These are phyloP conservation scores for Herpotrichia juniperi DNA, from an alignment of 2,329 filamentous ascomycete species.

Conservation along the genomic window DNA sequence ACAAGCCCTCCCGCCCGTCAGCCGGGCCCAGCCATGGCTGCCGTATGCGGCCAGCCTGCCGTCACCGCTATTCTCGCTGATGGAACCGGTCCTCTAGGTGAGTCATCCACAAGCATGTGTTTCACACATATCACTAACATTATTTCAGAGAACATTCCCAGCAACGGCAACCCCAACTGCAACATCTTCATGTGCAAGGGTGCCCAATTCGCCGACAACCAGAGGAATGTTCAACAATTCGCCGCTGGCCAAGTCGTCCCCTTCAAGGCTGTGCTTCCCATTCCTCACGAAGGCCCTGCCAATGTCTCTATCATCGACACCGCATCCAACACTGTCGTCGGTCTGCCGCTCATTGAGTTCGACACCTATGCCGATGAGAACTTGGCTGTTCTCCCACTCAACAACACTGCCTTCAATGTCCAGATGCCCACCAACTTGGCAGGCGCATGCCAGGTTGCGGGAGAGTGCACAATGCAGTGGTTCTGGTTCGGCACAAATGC, in stretches of 20 bases:
- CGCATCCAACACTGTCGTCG: conserved; percentile 58
- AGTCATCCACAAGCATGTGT: not conserved
- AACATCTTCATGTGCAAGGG: conserved; percentile 64
- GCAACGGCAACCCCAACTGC: conserved; percentile 54
- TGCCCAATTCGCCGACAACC: conserved; percentile 64
- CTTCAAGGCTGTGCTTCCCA: conserved; percentile 53
- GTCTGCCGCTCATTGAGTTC: conserved; percentile 35
- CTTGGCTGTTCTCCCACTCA: conserved; percentile 42
- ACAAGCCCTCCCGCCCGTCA: conserved; percentile 56
- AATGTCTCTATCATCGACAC: conserved; percentile 67
- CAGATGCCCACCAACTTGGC: conserved; percentile 58
- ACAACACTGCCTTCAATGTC: conserved; percentile 58
- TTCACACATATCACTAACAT: not conserved
- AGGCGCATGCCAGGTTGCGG: conserved; percentile 51
- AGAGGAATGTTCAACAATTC: conserved; percentile 57
- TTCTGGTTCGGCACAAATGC: conserved; percentile 63
- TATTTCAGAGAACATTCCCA: not conserved
- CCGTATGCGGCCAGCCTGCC: conserved; percentile 60
- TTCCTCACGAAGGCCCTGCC: conserved; percentile 60
- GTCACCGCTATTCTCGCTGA: conserved; percentile 58
- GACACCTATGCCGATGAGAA: conserved; percentile 35
- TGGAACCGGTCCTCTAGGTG: conserved; percentile 40
- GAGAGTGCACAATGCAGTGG: conserved; percentile 64
- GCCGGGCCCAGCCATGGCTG: conserved; percentile 56
- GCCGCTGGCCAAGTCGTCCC: conserved; percentile 53